Evolutionary conservation across 768 basidiomycete species (phyloP), one percentile per base, ranked within the genome.

Genomic region (Rhizopogon rudus): DNA sequence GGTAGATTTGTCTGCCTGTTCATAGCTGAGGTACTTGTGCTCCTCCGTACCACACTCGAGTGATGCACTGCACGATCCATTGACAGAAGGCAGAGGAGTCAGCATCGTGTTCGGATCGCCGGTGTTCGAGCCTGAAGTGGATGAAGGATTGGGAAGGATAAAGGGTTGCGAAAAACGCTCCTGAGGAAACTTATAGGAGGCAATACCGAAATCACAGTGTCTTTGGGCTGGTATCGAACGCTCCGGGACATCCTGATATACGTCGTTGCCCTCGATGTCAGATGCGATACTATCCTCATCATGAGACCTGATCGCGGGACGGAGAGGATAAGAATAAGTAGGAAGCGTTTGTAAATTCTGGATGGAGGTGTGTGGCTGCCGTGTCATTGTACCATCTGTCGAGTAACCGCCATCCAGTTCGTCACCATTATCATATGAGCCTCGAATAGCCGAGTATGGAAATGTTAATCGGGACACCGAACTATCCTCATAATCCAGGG

Each of bases 321-420:
- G 25, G 3, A 39, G 37, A 9, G 33, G 6, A 39, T 45, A 54
- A 9, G 33, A 8, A 39, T 45, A 54, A 51, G 49, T 17, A n/a
- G 29, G 31, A n/a, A 6, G 55, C 5, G 41, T 9, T 14, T 53
- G 44, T 10, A 51, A 61, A 2, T 44, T 40, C 0, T 37, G 40
- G 16, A 39, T n/a, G 6, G 39, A 4, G 45, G 50, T 55, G 55
- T 3, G 44, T 6, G 40, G 28, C 20, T 35, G 50, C 31, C 31
- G 17, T 40, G 22, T 61, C 58, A 62, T 35, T 8, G 67, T 61
- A 16, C 44, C 57, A 41, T 69, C 65, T 5, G 58, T 54, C 29
- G 61, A 64, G 50, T 67, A 64, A 39, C 62, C 59, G 39, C 60
- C 62, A 37, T 59, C 57, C 17, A 61, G 53, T n/a, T 56, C 51